These are phyloP conservation scores for Verticillium albo-atrum DNA, from an alignment of 2,329 filamentous ascomycete genomes.

Conservation along the genomic window DNA sequence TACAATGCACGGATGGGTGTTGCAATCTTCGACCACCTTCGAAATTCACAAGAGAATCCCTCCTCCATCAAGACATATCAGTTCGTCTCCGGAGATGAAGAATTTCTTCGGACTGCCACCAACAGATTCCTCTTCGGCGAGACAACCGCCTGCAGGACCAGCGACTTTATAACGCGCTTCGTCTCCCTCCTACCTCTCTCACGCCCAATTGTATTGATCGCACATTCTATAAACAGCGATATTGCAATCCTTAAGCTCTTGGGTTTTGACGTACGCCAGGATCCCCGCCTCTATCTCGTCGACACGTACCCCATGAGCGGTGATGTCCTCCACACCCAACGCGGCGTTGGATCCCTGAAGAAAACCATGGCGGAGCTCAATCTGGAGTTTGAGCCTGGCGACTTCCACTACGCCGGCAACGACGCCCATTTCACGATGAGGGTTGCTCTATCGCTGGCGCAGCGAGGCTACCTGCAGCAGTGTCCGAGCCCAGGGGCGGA, in stretches of 20 bases:
- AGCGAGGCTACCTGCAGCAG: background rate
- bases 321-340: background rate
- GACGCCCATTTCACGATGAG: slow-evolving; percentile 78
- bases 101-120: background rate
- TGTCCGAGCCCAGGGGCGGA: too few species aligned
- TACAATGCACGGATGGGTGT: background rate
- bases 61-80: background rate
- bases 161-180: background rate
- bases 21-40: background rate
- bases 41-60: background rate
- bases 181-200: too few species aligned
- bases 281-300: background rate
- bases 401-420: slow-evolving; percentile 85
- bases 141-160: background rate
- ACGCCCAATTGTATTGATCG: background rate
- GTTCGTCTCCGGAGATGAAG: background rate
- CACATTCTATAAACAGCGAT: background rate
- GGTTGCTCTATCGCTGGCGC: slow-evolving; percentile 40
- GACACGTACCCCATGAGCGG: background rate
- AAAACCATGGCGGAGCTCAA: background rate
- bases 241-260: background rate
- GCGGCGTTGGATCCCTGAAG: background rate
- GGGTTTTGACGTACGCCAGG: background rate
- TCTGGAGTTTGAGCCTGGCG: background rate
- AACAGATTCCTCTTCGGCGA: background rate